phyloP scores from a whole-genome alignment of 2,329 filamentous ascomycete genomes.

The Pleurostoma richardsiae region DNA sequence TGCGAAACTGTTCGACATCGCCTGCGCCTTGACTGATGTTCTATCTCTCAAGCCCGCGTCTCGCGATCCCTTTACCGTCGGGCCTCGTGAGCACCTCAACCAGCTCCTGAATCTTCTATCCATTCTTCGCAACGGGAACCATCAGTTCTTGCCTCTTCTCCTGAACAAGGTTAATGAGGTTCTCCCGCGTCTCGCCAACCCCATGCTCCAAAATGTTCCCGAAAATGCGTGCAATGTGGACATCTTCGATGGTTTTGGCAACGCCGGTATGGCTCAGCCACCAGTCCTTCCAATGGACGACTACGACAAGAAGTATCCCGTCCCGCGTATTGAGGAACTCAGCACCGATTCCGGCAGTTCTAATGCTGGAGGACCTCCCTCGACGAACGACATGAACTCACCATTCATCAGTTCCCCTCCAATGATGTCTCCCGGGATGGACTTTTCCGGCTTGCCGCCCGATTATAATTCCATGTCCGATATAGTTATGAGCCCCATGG shows the following conservation, averaged over 20 bases:
- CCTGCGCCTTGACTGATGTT: conserved; percentile 68
- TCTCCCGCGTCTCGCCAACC: conserved; percentile 56
- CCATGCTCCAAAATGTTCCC: conserved; percentile 54
- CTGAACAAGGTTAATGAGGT: conserved; percentile 71
- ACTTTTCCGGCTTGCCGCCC: conserved; percentile 35
- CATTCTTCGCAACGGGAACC: conserved; percentile 67
- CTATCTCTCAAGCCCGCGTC: conserved; percentile 60
- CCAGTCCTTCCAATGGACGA: conserved; percentile 40
- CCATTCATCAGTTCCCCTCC: conserved; percentile 48
- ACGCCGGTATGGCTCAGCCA: conserved; percentile 54
- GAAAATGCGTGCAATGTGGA: conserved; percentile 46
- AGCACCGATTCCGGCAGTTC: conserved; percentile 30
- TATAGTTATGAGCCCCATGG: conserved; percentile 47
- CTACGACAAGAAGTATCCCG: conserved; percentile 38
- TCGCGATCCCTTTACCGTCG: conserved; percentile 56
- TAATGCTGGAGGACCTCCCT: conserved; percentile 17
- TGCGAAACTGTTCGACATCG: conserved; percentile 75
- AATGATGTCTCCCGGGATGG: conserved; percentile 48
- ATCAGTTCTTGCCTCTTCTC: conserved; percentile 72
- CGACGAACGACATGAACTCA: conserved; percentile 37
- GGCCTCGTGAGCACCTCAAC: conserved; percentile 69
- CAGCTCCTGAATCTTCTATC: conserved; percentile 64
- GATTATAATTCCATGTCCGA: conserved; percentile 47
- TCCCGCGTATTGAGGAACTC: conserved; percentile 35
- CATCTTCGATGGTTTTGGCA: conserved; percentile 63